phyloP scores from a whole-genome alignment of 768 basidiomycete species.

The Phanerochaete sordida region DNA sequence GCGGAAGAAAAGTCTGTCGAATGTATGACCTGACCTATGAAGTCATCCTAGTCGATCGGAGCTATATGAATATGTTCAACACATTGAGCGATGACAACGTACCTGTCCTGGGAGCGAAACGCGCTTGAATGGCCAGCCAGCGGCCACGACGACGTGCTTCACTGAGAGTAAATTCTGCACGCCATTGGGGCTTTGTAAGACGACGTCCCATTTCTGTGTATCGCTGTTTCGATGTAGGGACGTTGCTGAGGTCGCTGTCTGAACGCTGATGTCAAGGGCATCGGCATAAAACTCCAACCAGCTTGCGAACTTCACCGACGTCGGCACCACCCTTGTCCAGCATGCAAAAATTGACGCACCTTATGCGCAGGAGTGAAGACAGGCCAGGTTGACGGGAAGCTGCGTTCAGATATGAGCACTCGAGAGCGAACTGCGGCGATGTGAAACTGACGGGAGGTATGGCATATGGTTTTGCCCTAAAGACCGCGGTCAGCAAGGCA shows the following conservation, averaged over 20 bases:
- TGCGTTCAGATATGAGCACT: not conserved
- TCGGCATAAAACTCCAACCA: constrained; percentile 68
- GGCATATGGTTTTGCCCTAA: constrained; percentile 47
- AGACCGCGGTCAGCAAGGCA: not conserved
- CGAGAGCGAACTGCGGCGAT: not conserved
- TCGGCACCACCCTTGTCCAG: not conserved
- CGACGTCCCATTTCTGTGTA: constrained; percentile 26
- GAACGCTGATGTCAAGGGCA: constrained; percentile 58
- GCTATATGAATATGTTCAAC: not conserved
- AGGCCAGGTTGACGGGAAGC: constrained; percentile 17
- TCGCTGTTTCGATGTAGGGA: constrained; percentile 15
- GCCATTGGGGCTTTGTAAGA: constrained; percentile 30
- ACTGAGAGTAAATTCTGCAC: constrained; percentile 25
- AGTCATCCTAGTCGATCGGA: constrained; percentile 39
- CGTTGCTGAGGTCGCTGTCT: constrained; percentile 43
- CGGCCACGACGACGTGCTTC: constrained; percentile 34
- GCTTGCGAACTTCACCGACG: constrained; percentile 44
- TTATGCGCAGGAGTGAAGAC: constrained; percentile 26
- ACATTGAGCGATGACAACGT: constrained; percentile 17
- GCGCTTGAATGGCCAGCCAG: constrained; percentile 31
- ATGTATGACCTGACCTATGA: constrained; percentile 61
- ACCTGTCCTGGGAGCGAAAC: constrained; percentile 59
- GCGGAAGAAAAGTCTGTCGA: constrained; percentile 52
- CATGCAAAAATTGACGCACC: not conserved
- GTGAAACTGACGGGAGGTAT: constrained; percentile 40